These are phyloP conservation scores for Rauvolfia tetraphylla DNA, from an alignment of 257 asterid species.

Conservation along the genomic window DNA sequence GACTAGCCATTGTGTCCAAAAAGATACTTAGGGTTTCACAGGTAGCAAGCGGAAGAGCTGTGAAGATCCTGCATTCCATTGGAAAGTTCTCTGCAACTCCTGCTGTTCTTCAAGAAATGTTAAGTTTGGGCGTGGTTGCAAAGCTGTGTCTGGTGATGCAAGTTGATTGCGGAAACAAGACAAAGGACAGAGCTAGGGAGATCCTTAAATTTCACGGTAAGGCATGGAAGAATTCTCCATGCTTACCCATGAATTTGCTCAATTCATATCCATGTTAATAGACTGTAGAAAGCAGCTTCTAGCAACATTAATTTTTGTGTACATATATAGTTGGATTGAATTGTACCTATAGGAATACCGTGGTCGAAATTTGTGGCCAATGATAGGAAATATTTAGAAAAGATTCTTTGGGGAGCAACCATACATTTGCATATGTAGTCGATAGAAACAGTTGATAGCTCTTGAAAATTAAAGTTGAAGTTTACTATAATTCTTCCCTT, in stretches of 20 bases:
- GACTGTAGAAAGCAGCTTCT: neutral
- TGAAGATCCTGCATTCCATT: constrained; percentile 58
- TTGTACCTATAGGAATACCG: neutral
- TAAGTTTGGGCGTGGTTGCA: constrained; percentile 63
- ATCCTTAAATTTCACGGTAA: constrained; percentile 55
- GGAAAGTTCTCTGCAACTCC: constrained; percentile 51
- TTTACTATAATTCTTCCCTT: too few species aligned
- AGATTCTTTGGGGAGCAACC: neutral
- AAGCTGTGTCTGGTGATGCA: constrained; percentile 65
- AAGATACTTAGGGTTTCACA: constrained; percentile 75
- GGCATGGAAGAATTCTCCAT: constrained; percentile 63
- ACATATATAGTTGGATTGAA: neutral
- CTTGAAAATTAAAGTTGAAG: too few species aligned
- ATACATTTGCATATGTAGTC: neutral
- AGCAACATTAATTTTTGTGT: neutral
- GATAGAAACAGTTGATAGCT: too few species aligned
- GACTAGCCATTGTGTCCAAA: constrained; percentile 73
- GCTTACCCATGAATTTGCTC: constrained; percentile 44
- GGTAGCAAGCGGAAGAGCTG: constrained; percentile 59
- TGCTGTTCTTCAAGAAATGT: constrained; percentile 56
- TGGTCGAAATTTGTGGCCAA: neutral
- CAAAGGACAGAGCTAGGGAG: constrained; percentile 63
- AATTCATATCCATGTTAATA: constrained; percentile 41
- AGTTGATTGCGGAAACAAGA: constrained; percentile 57
- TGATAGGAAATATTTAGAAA: neutral